Conservation (phyloP, 495 filamentous ascomycete genomes). For the Hypoxylon fuscum region DNA sequence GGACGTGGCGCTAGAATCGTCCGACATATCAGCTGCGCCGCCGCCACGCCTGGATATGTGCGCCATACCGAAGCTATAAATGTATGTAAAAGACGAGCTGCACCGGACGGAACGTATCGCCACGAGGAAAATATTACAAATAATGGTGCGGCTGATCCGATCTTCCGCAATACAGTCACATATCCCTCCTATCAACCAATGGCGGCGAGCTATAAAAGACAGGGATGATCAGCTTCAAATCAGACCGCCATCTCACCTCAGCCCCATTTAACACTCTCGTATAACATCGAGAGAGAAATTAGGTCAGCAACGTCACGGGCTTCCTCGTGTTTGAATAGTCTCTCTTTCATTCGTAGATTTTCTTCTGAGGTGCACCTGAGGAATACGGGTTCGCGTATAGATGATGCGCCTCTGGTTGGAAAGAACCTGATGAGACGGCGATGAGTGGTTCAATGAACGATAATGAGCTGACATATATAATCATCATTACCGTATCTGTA, state of each 20-base stretch:
- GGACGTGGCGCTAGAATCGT: too few relatives aligned
- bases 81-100: too few relatives aligned
- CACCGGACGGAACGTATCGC: too few relatives aligned
- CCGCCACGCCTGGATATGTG: too few relatives aligned
- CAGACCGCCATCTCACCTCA: conserved; percentile 16
- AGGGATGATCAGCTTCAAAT: background rate
- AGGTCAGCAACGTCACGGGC: conserved; percentile 13
- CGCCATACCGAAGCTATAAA: too few relatives aligned
- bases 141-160: background rate
- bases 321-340: conserved; percentile 14
- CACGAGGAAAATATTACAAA: too few relatives aligned
- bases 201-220: background rate
- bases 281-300: background rate
- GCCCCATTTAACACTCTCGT: conserved; percentile 15
- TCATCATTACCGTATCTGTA: conserved; percentile 3
- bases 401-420: background rate
- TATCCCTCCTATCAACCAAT: too few relatives aligned
- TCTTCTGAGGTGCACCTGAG: conserved; percentile 1
- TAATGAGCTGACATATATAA: conserved; percentile 9
- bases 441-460: conserved; percentile 3
- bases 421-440: conserved; percentile 1
- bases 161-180: background rate
- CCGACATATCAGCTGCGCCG: too few relatives aligned
- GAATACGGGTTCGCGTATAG: conserved; percentile 22
- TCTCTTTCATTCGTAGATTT: background rate